Percentiles rank a stretch among this genome's conserved stretches.
phyloP scores from a whole-genome alignment of 768 basidiomycete species.

The Pisolithus marmoratus region DNA sequence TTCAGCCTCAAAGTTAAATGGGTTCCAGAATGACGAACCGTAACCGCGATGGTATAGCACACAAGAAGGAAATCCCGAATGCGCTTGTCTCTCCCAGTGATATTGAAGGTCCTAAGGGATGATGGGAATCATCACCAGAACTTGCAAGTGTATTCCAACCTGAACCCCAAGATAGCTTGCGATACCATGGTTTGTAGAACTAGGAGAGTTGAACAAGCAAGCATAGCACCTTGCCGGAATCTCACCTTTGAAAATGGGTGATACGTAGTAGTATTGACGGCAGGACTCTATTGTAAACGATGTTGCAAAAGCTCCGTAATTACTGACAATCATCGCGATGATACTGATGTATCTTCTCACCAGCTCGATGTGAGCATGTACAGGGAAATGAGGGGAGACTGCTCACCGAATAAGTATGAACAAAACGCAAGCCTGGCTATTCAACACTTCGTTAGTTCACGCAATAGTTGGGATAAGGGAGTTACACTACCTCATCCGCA shows the following conservation, averaged over 20 bases:
- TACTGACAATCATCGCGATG: slow-evolving; percentile 42
- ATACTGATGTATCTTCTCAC: slow-evolving; percentile 35
- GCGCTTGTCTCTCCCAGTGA: slow-evolving; percentile 40
- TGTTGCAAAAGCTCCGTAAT: slow-evolving; percentile 52
- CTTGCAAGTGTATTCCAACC: slow-evolving; percentile 28
- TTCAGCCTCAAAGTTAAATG: not conserved
- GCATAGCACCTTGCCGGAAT: not conserved
- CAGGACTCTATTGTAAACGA: slow-evolving; percentile 46
- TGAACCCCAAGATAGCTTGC: slow-evolving; percentile 56
- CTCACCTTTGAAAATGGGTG: slow-evolving; percentile 59
- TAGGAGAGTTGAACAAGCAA: slow-evolving; percentile 14
- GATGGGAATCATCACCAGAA: not conserved
- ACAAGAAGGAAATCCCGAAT: slow-evolving; percentile 36
- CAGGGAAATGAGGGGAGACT: not conserved
- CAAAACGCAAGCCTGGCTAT: slow-evolving; percentile 26
- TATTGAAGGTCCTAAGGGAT: slow-evolving; percentile 46
- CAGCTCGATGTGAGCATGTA: slow-evolving; percentile 2
- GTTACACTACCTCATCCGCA: slow-evolving; percentile 22
- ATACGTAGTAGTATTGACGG: slow-evolving; percentile 40
- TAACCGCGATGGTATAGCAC: slow-evolving; percentile 36
- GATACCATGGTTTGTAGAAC: slow-evolving; percentile 64
- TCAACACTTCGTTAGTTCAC: not conserved
- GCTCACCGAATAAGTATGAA: slow-evolving; percentile 29
- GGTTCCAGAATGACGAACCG: slow-evolving; percentile 29
- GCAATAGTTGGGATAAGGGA: not conserved